Evolutionary conservation across 441 rosid genomes (phyloP).

Genomic region (Biscutella laevigata): DNA sequence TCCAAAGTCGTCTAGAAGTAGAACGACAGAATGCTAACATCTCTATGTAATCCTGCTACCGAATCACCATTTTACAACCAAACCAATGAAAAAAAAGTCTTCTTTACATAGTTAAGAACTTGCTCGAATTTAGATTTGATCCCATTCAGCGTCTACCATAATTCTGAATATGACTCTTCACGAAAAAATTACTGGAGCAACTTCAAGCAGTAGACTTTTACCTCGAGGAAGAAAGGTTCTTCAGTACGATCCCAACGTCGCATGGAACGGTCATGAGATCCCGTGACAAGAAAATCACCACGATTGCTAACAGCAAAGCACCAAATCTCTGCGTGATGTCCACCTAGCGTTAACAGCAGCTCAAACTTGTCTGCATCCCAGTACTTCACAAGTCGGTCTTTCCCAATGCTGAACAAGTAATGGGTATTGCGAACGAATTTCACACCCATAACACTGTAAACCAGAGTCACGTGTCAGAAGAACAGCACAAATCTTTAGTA

Average conservation of each 20-base stretch:
- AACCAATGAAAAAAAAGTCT: too few species aligned
- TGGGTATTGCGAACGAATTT: slow-evolving; percentile 82
- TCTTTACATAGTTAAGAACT: too few species aligned
- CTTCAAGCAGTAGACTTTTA: slow-evolving; percentile 16
- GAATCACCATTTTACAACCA: background rate
- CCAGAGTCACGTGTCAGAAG: slow-evolving; percentile 28
- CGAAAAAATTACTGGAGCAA: background rate
- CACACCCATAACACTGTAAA: slow-evolving; percentile 81
- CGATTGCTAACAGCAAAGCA: slow-evolving; percentile 77
- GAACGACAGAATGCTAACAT: too few species aligned
- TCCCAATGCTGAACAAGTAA: slow-evolving; percentile 86
- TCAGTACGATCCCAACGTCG: slow-evolving; percentile 98
- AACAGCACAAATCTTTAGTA: background rate
- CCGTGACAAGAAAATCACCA: slow-evolving; percentile 91
- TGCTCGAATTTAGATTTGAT: too few species aligned
- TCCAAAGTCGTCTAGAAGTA: background rate
- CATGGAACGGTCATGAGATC: slow-evolving; percentile 90
- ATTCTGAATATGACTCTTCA: too few species aligned
- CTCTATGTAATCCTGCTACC: background rate
- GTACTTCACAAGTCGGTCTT: slow-evolving; percentile 83
- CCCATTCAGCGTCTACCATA: too few species aligned
- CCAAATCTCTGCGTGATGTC: slow-evolving; percentile 93
- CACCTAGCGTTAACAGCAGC: slow-evolving; percentile 81
- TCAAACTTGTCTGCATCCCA: slow-evolving; percentile 99
- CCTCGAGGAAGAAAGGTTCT: slow-evolving; percentile 95